Conservation (phyloP, 2,329 filamentous ascomycete genomes). For the Xylariomycetidae sp. region DNA sequence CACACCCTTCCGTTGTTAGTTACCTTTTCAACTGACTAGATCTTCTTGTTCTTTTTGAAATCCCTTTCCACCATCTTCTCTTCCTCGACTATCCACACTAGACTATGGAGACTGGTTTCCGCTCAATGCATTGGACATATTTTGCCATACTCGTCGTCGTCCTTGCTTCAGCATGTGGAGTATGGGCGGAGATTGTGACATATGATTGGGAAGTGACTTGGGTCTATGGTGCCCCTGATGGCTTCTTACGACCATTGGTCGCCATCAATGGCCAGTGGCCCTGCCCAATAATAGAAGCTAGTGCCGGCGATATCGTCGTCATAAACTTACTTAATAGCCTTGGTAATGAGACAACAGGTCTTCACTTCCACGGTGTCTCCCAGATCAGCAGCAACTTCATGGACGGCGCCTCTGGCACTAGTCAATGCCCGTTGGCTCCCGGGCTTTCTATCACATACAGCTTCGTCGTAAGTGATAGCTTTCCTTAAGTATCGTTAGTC, state of each 20-base stretch:
- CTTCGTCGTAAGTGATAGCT: slow-evolving; percentile 48
- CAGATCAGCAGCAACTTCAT: slow-evolving; percentile 53
- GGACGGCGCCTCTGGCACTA: slow-evolving; percentile 55
- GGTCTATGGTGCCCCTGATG: slow-evolving; percentile 59
- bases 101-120: too few relatives aligned
- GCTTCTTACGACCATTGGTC: slow-evolving; percentile 52
- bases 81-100: too few relatives aligned
- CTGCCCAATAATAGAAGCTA: slow-evolving; percentile 52
- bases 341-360: slow-evolving; percentile 46
- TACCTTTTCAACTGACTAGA: too few relatives aligned
- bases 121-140: slow-evolving; percentile 12
- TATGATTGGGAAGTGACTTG: slow-evolving; percentile 59
- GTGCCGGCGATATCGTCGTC: slow-evolving; percentile 46
- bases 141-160: slow-evolving; percentile 9
- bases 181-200: slow-evolving; percentile 39
- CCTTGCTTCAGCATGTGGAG: slow-evolving; percentile 18
- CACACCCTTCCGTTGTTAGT: too few relatives aligned
- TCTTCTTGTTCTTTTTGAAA: neutral
- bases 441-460: slow-evolving; percentile 52
- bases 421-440: slow-evolving; percentile 52
- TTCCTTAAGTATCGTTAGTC: too few relatives aligned
- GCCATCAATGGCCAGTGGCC: slow-evolving; percentile 65
- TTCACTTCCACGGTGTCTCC: slow-evolving; percentile 60
- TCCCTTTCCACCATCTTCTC: neutral
- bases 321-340: slow-evolving; percentile 46